Evolutionary conservation across 2,329 filamentous ascomycete genomes (phyloP).

Genomic region (Nigrospora oryzae): DNA sequence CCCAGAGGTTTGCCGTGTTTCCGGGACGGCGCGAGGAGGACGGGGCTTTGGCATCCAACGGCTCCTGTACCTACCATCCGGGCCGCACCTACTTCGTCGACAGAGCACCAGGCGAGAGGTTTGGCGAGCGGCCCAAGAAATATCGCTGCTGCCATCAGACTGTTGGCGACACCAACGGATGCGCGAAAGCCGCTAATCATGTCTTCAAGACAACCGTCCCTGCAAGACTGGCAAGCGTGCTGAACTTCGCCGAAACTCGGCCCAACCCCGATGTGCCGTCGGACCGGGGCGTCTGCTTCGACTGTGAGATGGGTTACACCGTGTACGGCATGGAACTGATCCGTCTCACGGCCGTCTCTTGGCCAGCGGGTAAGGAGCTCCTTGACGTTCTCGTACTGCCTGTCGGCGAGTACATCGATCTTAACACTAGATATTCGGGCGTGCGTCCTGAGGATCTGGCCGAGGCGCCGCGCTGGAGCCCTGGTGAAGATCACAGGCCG

Average conservation of each 20-base stretch:
- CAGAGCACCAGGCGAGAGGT: constrained; percentile 45
- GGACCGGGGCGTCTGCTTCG: constrained; percentile 69
- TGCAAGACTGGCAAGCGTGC: constrained; percentile 65
- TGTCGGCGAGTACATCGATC: constrained; percentile 73
- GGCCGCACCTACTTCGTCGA: constrained; percentile 58
- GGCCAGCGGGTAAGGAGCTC: constrained; percentile 68
- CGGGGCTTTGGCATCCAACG: constrained; percentile 65
- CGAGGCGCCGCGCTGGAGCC: constrained; percentile 51
- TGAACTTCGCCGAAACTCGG: constrained; percentile 77
- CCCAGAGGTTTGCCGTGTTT: constrained; percentile 82
- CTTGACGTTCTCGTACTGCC: constrained; percentile 82
- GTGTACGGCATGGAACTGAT: constrained; percentile 81
- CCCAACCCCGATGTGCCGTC: constrained; percentile 43
- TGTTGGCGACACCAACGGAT: constrained; percentile 66
- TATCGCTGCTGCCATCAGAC: constrained; percentile 74
- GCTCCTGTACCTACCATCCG: constrained; percentile 73
- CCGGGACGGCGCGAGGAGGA: constrained; percentile 74
- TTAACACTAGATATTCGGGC: constrained; percentile 89
- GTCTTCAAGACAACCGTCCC: constrained; percentile 79
- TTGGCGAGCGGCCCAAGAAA: constrained; percentile 44
- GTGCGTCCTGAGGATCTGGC: constrained; percentile 71
- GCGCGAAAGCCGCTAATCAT: constrained; percentile 61
- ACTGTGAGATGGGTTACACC: constrained; percentile 98
- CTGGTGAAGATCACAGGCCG: constrained; percentile 16
- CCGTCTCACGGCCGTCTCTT: constrained; percentile 79